These are phyloP conservation scores for Exsudoporus frostii DNA, from an alignment of 768 basidiomycete genomes.

Conservation along the genomic window DNA sequence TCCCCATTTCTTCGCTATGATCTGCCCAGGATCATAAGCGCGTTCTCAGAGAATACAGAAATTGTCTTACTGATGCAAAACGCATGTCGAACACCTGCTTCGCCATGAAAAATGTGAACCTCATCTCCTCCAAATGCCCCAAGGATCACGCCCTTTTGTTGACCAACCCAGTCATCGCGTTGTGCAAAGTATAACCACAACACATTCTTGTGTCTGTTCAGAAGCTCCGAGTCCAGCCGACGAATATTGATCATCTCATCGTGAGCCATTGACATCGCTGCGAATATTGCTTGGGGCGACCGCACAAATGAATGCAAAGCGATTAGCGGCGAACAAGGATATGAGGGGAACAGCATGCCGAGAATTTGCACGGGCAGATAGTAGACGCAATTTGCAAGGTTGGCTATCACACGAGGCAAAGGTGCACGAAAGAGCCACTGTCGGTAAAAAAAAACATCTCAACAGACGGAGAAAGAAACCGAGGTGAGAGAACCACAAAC, in stretches of 20 bases:
- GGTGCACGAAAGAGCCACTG: conserved; percentile 50
- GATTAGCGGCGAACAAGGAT: conserved; percentile 45
- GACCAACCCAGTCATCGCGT: conserved; percentile 67
- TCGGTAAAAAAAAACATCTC: not conserved
- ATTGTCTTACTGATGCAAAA: conserved; percentile 65
- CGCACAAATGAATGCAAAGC: conserved; percentile 49
- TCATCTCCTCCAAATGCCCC: conserved; percentile 36
- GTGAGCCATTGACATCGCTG: conserved; percentile 57
- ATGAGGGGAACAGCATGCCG: conserved; percentile 43
- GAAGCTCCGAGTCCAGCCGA: conserved; percentile 45
- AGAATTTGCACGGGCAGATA: conserved; percentile 45
- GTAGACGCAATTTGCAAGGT: conserved; percentile 40
- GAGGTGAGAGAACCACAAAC: conserved; percentile 37
- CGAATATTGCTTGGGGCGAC: conserved; percentile 49
- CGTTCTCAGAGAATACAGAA: not conserved
- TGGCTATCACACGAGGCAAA: conserved; percentile 41
- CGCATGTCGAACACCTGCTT: conserved; percentile 57
- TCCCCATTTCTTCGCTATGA: conserved; percentile 44
- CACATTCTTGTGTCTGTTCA: conserved; percentile 38
- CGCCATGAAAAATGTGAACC: conserved; percentile 42
- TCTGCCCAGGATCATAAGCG: conserved; percentile 32
- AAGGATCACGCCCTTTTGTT: conserved; percentile 45
- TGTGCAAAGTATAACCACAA: conserved; percentile 60
- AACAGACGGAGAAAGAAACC: not conserved
- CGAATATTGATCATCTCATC: conserved; percentile 67